phyloP scores from a whole-genome alignment of 352 stramenopile species.

The Phytophthora meadii region DNA sequence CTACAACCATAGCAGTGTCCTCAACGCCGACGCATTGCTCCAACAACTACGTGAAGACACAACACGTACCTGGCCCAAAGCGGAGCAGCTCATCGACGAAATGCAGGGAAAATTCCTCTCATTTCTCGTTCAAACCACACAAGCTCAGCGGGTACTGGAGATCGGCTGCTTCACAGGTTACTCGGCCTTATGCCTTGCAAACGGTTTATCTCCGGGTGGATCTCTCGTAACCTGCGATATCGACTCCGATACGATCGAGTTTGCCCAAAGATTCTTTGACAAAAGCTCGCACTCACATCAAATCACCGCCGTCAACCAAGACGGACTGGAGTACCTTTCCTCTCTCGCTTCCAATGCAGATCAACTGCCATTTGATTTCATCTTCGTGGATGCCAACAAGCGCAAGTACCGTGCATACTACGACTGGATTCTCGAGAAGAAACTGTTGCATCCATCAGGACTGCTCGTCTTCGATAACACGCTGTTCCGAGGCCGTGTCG shows the following conservation, averaged over 20 bases:
- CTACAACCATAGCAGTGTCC: conserved; percentile 32
- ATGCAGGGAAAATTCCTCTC: conserved; percentile 66
- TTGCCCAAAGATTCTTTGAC: conserved; percentile 60
- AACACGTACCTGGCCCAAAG: conserved; percentile 44
- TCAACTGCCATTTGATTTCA: conserved; percentile 84
- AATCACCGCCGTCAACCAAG: conserved; percentile 47
- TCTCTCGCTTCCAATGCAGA: conserved; percentile 21
- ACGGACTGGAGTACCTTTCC: conserved; percentile 55
- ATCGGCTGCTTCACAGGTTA: conserved; percentile 96
- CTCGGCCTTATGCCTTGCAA: conserved; percentile 89
- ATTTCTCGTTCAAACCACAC: conserved; percentile 81
- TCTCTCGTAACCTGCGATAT: conserved; percentile 70
- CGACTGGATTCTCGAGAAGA: conserved; percentile 73
- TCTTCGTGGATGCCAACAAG: conserved; percentile 97
- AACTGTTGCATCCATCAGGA: conserved; percentile 75
- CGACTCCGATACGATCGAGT: conserved; percentile 50
- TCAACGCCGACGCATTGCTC: conserved; percentile 44
- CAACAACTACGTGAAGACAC: conserved; percentile 52
- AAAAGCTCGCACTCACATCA: conserved; percentile 42
- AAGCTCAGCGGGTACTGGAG: conserved; percentile 86
- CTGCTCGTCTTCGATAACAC: conserved; percentile 95
- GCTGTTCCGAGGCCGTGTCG: conserved; percentile 92
- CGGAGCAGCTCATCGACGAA: conserved; percentile 67
- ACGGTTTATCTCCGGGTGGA: conserved; percentile 39
- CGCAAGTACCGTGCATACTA: conserved; percentile 90